Percentiles rank a stretch among this genome's conserved stretches.
Evolutionary conservation across 306 rosid species (phyloP).

Genomic region (Vicia sativa): DNA sequence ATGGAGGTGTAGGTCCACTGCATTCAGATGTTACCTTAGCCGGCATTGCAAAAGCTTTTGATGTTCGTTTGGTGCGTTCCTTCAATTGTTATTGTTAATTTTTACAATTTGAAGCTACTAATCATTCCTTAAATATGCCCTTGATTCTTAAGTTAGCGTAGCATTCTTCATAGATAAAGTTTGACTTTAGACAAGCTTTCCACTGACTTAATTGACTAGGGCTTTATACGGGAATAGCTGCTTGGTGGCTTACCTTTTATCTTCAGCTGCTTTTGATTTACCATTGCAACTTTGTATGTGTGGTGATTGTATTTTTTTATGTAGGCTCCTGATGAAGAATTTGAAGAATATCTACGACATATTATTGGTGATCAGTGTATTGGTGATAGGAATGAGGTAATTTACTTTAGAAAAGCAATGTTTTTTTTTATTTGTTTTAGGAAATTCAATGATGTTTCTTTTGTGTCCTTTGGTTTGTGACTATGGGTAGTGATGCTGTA

Average conservation of each 20-base stretch:
- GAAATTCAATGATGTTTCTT: not conserved
- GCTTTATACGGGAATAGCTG: not conserved
- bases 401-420: not conserved
- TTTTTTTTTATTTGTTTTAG: not conserved
- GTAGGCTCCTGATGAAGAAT: conserved; percentile 99
- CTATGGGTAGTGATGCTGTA: not conserved
- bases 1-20: conserved; percentile 95
- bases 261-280: conserved; percentile 31
- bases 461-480: conserved; percentile 8
- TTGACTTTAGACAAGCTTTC: conserved; percentile 27
- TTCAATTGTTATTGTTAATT: conserved; percentile 26
- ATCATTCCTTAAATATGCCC: conserved; percentile 24
- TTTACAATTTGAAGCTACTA: conserved; percentile 1
- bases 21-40: conserved; percentile 88
- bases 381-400: conserved; percentile 86
- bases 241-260: conserved; percentile 12
- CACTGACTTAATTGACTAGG: conserved; percentile 20
- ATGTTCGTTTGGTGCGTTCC: conserved; percentile 83
- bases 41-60: conserved; percentile 93
- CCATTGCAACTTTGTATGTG: conserved; percentile 24
- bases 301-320: conserved; percentile 27
- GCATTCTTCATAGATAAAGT: conserved; percentile 24
- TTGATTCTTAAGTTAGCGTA: conserved; percentile 2
- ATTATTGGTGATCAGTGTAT: conserved; percentile 76
- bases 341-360: conserved; percentile 89